Evolutionary conservation across 202 grass and related monocot genomes (phyloP), one percentile per base, ranked within the genome.

Genomic region (Carex arenaria): DNA sequence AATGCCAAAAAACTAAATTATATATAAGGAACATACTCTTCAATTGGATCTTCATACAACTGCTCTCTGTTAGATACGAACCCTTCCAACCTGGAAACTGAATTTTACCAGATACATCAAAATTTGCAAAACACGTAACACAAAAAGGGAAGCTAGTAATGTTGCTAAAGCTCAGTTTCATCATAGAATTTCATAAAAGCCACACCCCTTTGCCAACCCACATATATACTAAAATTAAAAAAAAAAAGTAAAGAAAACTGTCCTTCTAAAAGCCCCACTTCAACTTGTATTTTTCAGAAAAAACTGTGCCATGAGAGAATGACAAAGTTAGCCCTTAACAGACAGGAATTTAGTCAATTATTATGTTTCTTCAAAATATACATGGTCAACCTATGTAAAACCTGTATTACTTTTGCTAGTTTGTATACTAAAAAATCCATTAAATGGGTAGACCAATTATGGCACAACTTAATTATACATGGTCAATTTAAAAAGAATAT

Each of bases 11-110:
- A 76, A 55, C 26, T 56, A n/a, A 77, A 71, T 20, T 47, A 72
- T 84, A 67, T 71, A 67, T 64, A 47, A 64, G 17, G n/a, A 82
- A 82, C 80, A 82, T 95, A 98, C 95, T 98, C 95, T 90, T 98
- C 95, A 80, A 98, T 98, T 65, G 95, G 95, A 73, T 98, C 95
- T 89, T 98, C 95, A 66, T 98, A 95, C 67, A 90, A 91, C 80
- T 98, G 95, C 67, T 98, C 95, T 89, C 90, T 94, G 85, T 98
- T 98, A 83, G 95, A 98, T 85, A 98, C 92, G 84, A 98, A 98
- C 15, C 91, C 91, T 95, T 98, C 95, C 38, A 98, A 87, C 86
- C 93, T 95, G 85, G 95, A 98, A 93, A 98, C 95, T 98, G 89
- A 88, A 93, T 67, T 85, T 74, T 79, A 15, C 72, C 40, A 53